Evolutionary conservation across 2,329 filamentous ascomycete species (phyloP).

Genomic region (Pseudogymnoascus sp.): DNA sequence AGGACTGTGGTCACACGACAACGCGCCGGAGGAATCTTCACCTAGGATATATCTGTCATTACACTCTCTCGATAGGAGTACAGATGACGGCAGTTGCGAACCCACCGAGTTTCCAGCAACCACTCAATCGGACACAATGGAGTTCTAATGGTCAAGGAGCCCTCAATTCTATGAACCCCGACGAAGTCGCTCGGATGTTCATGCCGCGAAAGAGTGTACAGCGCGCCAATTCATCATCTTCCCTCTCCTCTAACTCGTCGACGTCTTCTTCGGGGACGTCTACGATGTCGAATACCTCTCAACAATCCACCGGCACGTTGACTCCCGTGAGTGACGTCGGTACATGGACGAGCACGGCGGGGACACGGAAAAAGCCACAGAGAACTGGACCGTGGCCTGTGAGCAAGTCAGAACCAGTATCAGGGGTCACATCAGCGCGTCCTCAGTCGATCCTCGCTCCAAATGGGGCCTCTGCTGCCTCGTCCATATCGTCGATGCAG

Average conservation of each 20-base stretch:
- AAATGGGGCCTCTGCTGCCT: slow-evolving; percentile 49
- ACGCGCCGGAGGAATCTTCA: slow-evolving; percentile 5
- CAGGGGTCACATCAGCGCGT: slow-evolving; percentile 52
- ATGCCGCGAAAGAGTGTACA: slow-evolving; percentile 81
- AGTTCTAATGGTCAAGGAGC: slow-evolving; percentile 54
- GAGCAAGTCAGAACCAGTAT: slow-evolving; percentile 56
- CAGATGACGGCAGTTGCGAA: slow-evolving; percentile 61
- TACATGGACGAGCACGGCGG: slow-evolving; percentile 29
- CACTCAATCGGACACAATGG: slow-evolving; percentile 56
- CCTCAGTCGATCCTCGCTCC: slow-evolving; percentile 53
- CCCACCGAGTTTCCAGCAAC: slow-evolving; percentile 52
- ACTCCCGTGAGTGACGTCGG: slow-evolving; percentile 21
- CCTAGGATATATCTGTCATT: neutral
- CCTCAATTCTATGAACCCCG: slow-evolving; percentile 65
- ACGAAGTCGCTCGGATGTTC: slow-evolving; percentile 82
- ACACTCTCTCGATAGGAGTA: slow-evolving; percentile 11
- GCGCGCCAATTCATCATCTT: slow-evolving; percentile 85
- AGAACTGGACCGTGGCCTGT: slow-evolving; percentile 51
- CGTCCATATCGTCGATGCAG: slow-evolving; percentile 52
- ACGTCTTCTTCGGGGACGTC: slow-evolving; percentile 55
- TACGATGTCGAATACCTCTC: slow-evolving; percentile 42
- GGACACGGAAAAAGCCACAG: slow-evolving; percentile 40
- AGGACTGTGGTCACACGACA: slow-evolving; percentile 4
- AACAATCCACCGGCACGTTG: slow-evolving; percentile 51
- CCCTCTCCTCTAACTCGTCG: slow-evolving; percentile 59